A percentile compares a stretch with the other conserved stretches of the same genome.
phyloP scores from a whole-genome alignment of 257 asterid genomes.

The Solanum gracilifrons region DNA sequence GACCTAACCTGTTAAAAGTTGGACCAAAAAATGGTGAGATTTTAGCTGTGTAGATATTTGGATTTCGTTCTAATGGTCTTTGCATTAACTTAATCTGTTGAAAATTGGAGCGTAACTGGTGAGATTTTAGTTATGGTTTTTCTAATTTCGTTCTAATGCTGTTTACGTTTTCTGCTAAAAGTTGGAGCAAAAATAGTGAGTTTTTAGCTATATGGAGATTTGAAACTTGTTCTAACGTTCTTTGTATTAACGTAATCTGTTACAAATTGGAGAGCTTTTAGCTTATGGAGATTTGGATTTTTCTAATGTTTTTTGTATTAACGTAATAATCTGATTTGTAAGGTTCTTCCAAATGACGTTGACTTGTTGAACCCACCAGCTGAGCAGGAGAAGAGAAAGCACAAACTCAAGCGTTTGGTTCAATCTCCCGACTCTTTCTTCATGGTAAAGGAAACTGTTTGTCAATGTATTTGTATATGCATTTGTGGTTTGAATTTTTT shows the following conservation, averaged over 20 bases:
- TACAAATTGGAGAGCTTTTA: background rate
- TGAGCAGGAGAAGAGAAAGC: conserved; percentile 15
- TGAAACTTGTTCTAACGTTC: background rate
- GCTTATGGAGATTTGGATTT: background rate
- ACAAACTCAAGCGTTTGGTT: conserved; percentile 21
- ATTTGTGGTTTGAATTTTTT: background rate
- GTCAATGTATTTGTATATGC: background rate
- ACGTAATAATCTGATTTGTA: background rate
- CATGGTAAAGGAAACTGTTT: background rate
- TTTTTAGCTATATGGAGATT: background rate
- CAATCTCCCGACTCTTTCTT: conserved; percentile 20
- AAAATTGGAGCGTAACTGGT: background rate
- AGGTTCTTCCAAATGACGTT: conserved; percentile 16
- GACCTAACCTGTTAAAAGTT: background rate
- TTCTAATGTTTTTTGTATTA: background rate
- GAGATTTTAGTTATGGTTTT: background rate
- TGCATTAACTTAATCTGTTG: background rate
- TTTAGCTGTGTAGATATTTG: background rate
- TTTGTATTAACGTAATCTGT: background rate
- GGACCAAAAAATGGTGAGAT: background rate
- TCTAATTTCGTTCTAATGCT: background rate
- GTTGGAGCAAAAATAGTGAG: background rate
- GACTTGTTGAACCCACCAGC: conserved; percentile 20
- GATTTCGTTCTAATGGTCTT: background rate
- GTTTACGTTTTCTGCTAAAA: background rate